Evolutionary conservation across 805 yeast genomes (phyloP), one percentile per base, ranked within the genome.

Genomic region (Tetrapisispora taiwanensis): DNA sequence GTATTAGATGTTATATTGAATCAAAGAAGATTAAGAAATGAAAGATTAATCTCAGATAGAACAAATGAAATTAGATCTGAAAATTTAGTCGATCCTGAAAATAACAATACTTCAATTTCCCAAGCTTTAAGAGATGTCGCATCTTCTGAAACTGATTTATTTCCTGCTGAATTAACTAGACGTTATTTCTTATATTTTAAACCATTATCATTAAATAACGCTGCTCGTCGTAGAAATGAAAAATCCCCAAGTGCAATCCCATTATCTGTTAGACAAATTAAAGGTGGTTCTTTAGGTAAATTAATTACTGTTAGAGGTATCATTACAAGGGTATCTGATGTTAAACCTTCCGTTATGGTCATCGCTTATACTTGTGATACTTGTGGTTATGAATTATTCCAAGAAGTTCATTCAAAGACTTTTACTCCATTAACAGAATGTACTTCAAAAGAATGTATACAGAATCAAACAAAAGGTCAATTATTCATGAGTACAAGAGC

Each of bases 321-420:
- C 52, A 87, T 90, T 41, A 92, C 97, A 8, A 74, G 98, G 52
- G 95, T 89, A 5, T 82, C 95, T 2, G 99, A 92, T 62, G 98
- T 92, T 36, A 90, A 89, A 63, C 99, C 99, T 4, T 72, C 86
- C 6, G 85, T 92, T 7, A 70, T 76, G 48, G 97, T 92, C 43
- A 87, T 83, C 55, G 97, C 98, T 1, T 94, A 90, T 62, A 86
- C 97, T 7, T 92, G 99, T 68, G 98, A 92, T 62, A 84, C 84
- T 55, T 92, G 99, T 72, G 99, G 98, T 39, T 83, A 76, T 65
- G 99, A 92, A 67, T 79, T 87, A 43, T 92, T 94, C 73, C 97
- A 92, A 69, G 97, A 94, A 62, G 95, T 92, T 52, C 81, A 77
- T 51, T 69, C 89, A 17, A 79, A 80, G 59, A 79, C 84, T 36